Conservation (phyloP, 2,329 filamentous ascomycete species). For the Pyrenophora graminea region DNA sequence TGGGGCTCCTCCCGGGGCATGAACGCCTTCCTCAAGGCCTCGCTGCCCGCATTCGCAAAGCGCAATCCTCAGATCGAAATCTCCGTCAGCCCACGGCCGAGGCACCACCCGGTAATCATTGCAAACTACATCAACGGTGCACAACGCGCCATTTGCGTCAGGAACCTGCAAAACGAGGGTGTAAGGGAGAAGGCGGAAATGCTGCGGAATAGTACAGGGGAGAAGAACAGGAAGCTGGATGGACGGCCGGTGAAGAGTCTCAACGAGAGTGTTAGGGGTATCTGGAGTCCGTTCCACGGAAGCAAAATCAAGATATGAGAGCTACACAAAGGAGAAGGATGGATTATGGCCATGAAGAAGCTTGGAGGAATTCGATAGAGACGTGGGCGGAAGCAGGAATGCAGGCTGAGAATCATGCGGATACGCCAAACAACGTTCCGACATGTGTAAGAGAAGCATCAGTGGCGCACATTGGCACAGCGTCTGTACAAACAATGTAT, state of each 20-base stretch:
- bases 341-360: too few relatives aligned
- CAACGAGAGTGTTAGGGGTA: slow-evolving; percentile 67
- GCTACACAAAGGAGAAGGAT: slow-evolving; percentile 5
- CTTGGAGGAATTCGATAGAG: too few relatives aligned
- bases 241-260: slow-evolving; percentile 64
- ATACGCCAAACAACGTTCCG: too few relatives aligned
- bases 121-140: slow-evolving; percentile 92
- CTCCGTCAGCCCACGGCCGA: slow-evolving; percentile 84
- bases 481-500: slow-evolving; percentile 28
- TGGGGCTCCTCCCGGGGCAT: slow-evolving; percentile 91
- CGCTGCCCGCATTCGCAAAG: slow-evolving; percentile 76
- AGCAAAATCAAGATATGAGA: slow-evolving; percentile 47
- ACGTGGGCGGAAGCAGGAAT: too few relatives aligned
- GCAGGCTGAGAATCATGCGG: too few relatives aligned
- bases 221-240: slow-evolving; percentile 64
- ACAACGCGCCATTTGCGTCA: slow-evolving; percentile 83
- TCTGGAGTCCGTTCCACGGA: slow-evolving; percentile 68
- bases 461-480: neutral
- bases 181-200: slow-evolving; percentile 79
- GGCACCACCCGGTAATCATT: slow-evolving; percentile 84
- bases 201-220: slow-evolving; percentile 73
- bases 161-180: slow-evolving; percentile 79
- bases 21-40: slow-evolving; percentile 83
- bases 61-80: slow-evolving; percentile 89
- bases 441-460: too few relatives aligned